Conservation (phyloP, 345 rosid genomes). For the Arabidopsis suecica region DNA sequence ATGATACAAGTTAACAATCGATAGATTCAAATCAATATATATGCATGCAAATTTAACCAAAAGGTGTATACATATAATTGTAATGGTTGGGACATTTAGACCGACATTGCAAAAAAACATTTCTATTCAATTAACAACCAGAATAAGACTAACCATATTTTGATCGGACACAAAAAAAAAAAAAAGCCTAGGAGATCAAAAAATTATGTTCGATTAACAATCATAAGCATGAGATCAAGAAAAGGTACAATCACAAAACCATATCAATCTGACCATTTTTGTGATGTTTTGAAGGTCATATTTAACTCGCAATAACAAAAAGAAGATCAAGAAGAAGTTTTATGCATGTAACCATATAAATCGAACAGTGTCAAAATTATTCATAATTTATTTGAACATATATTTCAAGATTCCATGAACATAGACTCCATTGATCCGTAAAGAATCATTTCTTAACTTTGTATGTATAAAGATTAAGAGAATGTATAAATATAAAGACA, state of each 20-base stretch:
- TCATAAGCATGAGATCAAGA: not conserved
- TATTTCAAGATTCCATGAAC: too few relatives aligned
- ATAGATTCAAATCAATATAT: not conserved
- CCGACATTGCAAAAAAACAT: not conserved
- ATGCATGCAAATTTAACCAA: not conserved
- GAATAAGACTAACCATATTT: not conserved
- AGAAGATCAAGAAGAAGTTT: not conserved
- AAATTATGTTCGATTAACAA: not conserved
- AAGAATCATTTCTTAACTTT: not conserved
- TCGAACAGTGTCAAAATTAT: not conserved
- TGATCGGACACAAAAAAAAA: too few relatives aligned
- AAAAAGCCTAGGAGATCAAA: too few relatives aligned
- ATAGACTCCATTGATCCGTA: too few relatives aligned
- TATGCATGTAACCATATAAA: not conserved
- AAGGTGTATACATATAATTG: not conserved
- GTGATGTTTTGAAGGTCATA: not conserved
- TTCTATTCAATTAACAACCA: not conserved
- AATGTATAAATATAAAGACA: not conserved
- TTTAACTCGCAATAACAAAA: not conserved
- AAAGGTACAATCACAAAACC: not conserved
- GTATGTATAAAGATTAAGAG: conserved; percentile 1
- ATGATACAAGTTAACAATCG: not conserved
- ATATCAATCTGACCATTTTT: not conserved
- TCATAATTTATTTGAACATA: not conserved
- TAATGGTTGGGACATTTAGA: not conserved